These are phyloP conservation scores for Stachybotrys elegans DNA, from an alignment of 2,329 filamentous ascomycete genomes.

Conservation along the genomic window DNA sequence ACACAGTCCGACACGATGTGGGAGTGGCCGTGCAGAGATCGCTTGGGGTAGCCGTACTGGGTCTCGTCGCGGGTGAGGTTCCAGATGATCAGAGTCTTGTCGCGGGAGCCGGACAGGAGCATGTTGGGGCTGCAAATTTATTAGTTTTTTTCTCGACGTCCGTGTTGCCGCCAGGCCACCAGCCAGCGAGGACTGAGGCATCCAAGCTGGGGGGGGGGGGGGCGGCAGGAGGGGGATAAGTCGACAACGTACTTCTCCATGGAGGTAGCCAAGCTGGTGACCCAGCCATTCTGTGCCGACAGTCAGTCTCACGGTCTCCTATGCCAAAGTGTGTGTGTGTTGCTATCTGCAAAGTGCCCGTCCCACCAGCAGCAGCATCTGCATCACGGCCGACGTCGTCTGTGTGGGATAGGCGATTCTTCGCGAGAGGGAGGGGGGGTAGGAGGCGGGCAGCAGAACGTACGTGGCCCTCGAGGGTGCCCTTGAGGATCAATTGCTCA, in stretches of 20 bases:
- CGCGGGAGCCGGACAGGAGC: conserved; percentile 94
- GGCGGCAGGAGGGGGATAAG: conserved; percentile 9
- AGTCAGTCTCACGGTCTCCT: conserved; percentile 19
- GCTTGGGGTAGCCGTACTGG: conserved; percentile 98
- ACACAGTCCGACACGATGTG: conserved; percentile 99
- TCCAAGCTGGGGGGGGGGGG: conserved; percentile 10
- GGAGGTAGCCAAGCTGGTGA: conserved; percentile 96
- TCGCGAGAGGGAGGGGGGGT: neutral
- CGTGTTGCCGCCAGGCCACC: neutral
- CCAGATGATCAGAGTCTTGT: conserved; percentile 99
- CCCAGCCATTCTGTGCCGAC: conserved; percentile 76
- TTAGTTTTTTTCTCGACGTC: conserved; percentile 12
- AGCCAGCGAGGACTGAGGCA: neutral
- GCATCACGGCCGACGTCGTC: no score
- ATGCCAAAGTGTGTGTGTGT: conserved; percentile 8
- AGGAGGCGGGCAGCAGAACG: conserved; percentile 29
- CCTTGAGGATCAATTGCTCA: conserved; percentile 93
- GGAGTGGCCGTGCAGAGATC: conserved; percentile 96
- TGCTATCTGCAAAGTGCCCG: no score
- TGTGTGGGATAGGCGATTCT: neutral
- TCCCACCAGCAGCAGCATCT: no score
- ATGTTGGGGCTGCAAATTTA: conserved; percentile 91
- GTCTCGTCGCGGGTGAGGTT: conserved; percentile 98
- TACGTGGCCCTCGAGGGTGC: conserved; percentile 95
- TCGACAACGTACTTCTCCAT: conserved; percentile 80